Evolutionary conservation across 164 flowering plant species (phyloP), one percentile per base, ranked within the genome.

Genomic region (Macadamia integrifolia): DNA sequence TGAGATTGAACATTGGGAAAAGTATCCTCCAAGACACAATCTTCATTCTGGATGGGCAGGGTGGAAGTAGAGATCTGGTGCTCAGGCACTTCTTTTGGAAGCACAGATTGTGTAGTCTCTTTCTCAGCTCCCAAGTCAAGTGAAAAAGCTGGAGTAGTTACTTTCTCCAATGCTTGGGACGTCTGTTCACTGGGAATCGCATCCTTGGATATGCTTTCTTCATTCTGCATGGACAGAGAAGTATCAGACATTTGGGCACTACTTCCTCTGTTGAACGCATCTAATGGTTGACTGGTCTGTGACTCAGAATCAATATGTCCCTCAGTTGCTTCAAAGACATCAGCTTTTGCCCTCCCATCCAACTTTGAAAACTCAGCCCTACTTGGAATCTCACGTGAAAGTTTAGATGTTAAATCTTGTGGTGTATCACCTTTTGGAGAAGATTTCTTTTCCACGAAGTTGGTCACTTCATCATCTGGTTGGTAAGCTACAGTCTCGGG

Each of bases 391-490:
- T 14, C 17, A 14, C 0, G 18, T 53, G 18, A 53, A 17, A 46
- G n/a, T 42, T 15, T 32, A 42, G 35, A 13, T 2, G 17, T 46
- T 0, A 53, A 31, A 52, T 53, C 60, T 65, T 9, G 44, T n/a
- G 31, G 70, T 13, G 43, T 6, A 32, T 43, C 56, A 17, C 13
- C 42, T 6, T 32, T 40, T 6, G 18, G 48, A 6, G n/a, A 40
- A 4, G 60, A 5, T 59, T 62, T 60, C 2, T 62, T 60, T 35
- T 61, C 60, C 66, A 53, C 53, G 66, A 69, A 60, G 46, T 32
- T 53, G 8, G 46, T 60, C 57, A 61, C 48, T 61, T 68, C 71
- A 61, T 32, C 42, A 62, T 61, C 44, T 3, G 62, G 46, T 52
- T 69, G 60, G 53, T 61, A 42, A 7, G 53, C 30, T 35, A 70